phyloP scores from a whole-genome alignment of 2,329 filamentous ascomycete species.

The Penicillium janthinellum region DNA sequence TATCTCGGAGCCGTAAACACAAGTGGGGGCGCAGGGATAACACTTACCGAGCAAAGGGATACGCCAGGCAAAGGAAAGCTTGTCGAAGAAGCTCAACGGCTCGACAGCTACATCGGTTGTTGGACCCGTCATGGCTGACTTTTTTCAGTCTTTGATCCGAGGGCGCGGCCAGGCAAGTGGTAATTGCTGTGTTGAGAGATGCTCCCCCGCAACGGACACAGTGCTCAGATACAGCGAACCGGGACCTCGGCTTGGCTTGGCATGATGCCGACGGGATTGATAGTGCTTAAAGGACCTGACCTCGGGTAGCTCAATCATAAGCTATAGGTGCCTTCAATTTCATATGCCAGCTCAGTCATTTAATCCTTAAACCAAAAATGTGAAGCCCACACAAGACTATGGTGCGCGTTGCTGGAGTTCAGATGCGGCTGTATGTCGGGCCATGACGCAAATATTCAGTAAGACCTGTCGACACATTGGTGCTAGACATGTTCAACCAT shows the following conservation, averaged over 20 bases:
- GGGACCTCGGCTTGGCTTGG: neutral
- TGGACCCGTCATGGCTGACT: neutral
- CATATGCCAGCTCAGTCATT: too few relatives aligned
- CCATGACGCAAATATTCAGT: neutral
- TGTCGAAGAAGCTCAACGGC: neutral
- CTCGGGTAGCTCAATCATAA: too few relatives aligned
- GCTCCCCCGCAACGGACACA: neutral
- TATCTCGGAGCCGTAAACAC: neutral
- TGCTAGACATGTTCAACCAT: too few relatives aligned
- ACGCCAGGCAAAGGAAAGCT: neutral
- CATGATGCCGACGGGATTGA: neutral
- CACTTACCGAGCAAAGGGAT: neutral
- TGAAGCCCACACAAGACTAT: too few relatives aligned
- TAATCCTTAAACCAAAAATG: too few relatives aligned
- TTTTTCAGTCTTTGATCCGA: neutral
- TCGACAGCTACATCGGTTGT: neutral
- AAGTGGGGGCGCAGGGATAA: neutral
- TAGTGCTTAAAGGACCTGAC: neutral
- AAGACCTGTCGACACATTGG: neutral
- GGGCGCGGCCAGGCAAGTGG: neutral
- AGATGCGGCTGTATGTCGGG: neutral
- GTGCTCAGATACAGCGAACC: neutral
- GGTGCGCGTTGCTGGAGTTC: too few relatives aligned
- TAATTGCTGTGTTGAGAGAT: neutral
- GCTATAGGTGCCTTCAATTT: too few relatives aligned